Conservation (phyloP, 1,284 basidiomycete species). For the Malassezia brasiliensis region DNA sequence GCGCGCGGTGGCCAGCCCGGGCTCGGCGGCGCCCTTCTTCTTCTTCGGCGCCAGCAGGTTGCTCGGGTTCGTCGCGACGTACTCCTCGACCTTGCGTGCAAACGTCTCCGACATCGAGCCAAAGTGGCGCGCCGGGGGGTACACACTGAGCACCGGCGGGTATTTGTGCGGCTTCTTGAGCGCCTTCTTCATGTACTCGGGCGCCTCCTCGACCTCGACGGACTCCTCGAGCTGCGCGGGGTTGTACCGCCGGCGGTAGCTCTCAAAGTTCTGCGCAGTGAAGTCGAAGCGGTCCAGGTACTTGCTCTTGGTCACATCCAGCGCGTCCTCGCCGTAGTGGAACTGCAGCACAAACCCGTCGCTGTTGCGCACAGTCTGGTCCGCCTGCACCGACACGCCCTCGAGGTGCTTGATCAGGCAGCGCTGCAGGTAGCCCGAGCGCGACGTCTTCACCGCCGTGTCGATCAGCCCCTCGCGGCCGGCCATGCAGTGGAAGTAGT, state of each 20-base stretch:
- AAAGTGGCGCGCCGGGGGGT: slow-evolving; percentile 68
- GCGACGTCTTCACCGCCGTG: slow-evolving; percentile 96
- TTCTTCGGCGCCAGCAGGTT: slow-evolving; percentile 57
- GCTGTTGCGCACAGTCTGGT: slow-evolving; percentile 91
- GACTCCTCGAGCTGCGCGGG: slow-evolving; percentile 56
- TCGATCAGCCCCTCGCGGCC: slow-evolving; percentile 98
- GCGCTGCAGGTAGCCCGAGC: slow-evolving; percentile 94
- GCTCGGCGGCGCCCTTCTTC: slow-evolving; percentile 52
- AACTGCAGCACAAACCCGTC: slow-evolving; percentile 93
- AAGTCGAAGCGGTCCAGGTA: slow-evolving; percentile 76
- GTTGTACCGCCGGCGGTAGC: slow-evolving; percentile 64
- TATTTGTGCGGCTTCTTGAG: slow-evolving; percentile 70
- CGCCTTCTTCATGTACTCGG: slow-evolving; percentile 74
- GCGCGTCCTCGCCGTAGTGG: slow-evolving; percentile 87
- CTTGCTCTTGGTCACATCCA: slow-evolving; percentile 77
- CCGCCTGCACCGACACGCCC: slow-evolving; percentile 90
- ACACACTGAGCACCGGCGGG: slow-evolving; percentile 67
- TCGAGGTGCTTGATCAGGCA: slow-evolving; percentile 98
- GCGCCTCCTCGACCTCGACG: slow-evolving; percentile 63
- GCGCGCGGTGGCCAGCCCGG: neutral
- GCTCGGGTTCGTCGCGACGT: slow-evolving; percentile 69
- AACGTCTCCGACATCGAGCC: slow-evolving; percentile 90
- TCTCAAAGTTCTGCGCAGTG: slow-evolving; percentile 73
- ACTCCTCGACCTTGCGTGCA: slow-evolving; percentile 68
- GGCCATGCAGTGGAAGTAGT: slow-evolving; percentile 99